phyloP scores from a whole-genome alignment of 2,329 filamentous ascomycete genomes.

The Nothophaeocryptopus gaeumannii region DNA sequence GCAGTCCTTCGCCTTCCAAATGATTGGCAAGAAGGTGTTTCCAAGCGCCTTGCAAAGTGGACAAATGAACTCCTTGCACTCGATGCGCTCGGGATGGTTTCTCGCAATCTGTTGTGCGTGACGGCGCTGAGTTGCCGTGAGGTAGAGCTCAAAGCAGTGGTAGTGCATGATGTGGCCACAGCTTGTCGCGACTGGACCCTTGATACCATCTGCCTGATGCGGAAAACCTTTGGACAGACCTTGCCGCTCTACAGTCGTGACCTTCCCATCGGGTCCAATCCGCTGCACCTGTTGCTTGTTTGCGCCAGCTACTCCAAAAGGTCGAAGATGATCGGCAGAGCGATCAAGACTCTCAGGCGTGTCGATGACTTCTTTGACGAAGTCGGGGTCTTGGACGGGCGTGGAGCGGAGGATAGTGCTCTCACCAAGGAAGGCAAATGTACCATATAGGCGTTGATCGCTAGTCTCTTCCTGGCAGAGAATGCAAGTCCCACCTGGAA shows the following conservation, averaged over 20 bases:
- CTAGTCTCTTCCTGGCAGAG: slow-evolving; percentile 95
- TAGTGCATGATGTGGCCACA: slow-evolving; percentile 99
- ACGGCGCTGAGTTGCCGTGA: slow-evolving; percentile 75
- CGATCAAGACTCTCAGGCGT: slow-evolving; percentile 80
- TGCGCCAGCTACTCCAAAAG: slow-evolving; percentile 86
- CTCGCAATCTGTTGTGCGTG: slow-evolving; percentile 91
- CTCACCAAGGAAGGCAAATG: slow-evolving; percentile 84
- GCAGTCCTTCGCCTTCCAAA: slow-evolving; percentile 88
- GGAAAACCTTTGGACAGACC: slow-evolving; percentile 88
- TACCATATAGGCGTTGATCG: slow-evolving; percentile 83
- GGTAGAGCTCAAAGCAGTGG: slow-evolving; percentile 89
- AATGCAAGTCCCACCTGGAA: slow-evolving; percentile 89
- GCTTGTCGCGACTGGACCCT: slow-evolving; percentile 80
- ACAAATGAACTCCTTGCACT: slow-evolving; percentile 86
- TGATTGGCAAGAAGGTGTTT: slow-evolving; percentile 89
- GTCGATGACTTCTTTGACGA: slow-evolving; percentile 75
- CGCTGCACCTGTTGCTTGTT: slow-evolving; percentile 78
- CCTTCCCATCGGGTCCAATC: slow-evolving; percentile 67
- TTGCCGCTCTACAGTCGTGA: slow-evolving; percentile 71
- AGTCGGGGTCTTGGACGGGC: slow-evolving; percentile 74
- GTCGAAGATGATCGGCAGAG: slow-evolving; percentile 76
- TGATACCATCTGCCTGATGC: slow-evolving; percentile 53
- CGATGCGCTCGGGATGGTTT: slow-evolving; percentile 81
- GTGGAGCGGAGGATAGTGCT: slow-evolving; percentile 86
- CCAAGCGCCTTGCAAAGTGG: slow-evolving; percentile 95